Evolutionary conservation across 2,329 filamentous ascomycete species (phyloP), one percentile per base, ranked within the genome.

Genomic region (Beauveria brongniartii): DNA sequence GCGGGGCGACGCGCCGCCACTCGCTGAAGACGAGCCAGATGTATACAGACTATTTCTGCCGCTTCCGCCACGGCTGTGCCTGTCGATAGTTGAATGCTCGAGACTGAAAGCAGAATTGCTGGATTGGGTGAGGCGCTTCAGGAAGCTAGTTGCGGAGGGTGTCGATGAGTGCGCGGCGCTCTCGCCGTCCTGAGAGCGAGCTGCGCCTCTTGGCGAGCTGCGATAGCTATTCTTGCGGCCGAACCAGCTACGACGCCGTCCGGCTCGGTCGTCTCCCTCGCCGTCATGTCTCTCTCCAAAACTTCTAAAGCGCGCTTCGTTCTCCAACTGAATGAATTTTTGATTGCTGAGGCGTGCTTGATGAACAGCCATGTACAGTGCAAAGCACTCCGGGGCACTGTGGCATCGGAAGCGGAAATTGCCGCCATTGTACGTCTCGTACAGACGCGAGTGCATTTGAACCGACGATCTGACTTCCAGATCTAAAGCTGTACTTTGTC

Each of bases 351-450:
- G 89, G 53, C 94, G 89, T 22, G 92, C 87, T 63, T 89, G 83
- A 73, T 97, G 95, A 64, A 97, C 92, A 48, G 93, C 84, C 69
- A 83, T 83, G 74, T 97, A 99, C 5, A 99, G 80, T 41, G 83
- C 82, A 65, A 89, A 87, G 69, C 92, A 95, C 64, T 97, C 93
- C 48, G 85, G 82, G 2, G 86, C 81, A 52, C 83, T 90, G 47
- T 87, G 80, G 53, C 91, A 91, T 47, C 94, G 88, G 82, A 97
- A 94, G 79, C 95, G 93, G 76, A 96, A 90, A 71, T 95, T 94
- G 67, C 77, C 80, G 37, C 81, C 81, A 16, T 86, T 87, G 55
- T 87, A 82, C 16, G 69, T 69, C 76, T 77, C 82, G 62, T 80
- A 82, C 61, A 96, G 82, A 67, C 85, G 84, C 5, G 89, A 92